phyloP scores from a whole-genome alignment of 345 rosid genomes.

The Salix purpurea region DNA sequence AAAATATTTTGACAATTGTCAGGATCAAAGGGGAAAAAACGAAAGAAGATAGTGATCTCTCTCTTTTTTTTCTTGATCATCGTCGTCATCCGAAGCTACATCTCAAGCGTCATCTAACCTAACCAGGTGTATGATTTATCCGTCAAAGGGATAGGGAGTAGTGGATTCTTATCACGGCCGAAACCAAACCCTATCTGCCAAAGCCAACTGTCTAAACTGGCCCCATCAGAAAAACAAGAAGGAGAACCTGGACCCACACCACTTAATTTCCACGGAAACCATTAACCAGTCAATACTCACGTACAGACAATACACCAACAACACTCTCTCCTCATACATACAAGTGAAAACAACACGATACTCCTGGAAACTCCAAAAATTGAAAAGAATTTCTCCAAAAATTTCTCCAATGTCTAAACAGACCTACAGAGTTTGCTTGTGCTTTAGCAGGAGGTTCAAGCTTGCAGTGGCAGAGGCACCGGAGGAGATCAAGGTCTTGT shows the following conservation, averaged over 20 bases:
- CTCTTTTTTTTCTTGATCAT: too few relatives aligned
- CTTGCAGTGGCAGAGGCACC: slow-evolving; percentile 72
- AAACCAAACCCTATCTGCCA: not conserved
- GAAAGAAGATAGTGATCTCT: too few relatives aligned
- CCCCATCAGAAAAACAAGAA: not conserved
- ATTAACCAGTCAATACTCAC: too few relatives aligned
- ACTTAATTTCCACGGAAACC: not conserved
- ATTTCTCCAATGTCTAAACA: slow-evolving; percentile 51
- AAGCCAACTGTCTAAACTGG: not conserved
- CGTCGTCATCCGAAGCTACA: not conserved
- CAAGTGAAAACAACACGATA: not conserved
- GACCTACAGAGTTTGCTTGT: slow-evolving; percentile 68
- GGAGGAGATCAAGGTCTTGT: slow-evolving; percentile 54
- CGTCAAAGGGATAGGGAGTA: not conserved
- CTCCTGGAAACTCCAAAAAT: not conserved
- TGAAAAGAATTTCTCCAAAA: not conserved
- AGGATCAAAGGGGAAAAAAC: too few relatives aligned
- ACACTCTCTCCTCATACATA: not conserved
- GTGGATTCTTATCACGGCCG: not conserved
- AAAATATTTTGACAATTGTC: too few relatives aligned
- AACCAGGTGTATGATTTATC: not conserved
- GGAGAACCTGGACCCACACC: not conserved
- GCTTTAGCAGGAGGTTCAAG: slow-evolving; percentile 74
- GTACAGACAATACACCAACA: not conserved
- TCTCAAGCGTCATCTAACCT: not conserved